A percentile compares a stretch with the other conserved stretches of the same genome.
phyloP scores from a whole-genome alignment of 2,329 filamentous ascomycete genomes.

The Daldinia sp. region DNA sequence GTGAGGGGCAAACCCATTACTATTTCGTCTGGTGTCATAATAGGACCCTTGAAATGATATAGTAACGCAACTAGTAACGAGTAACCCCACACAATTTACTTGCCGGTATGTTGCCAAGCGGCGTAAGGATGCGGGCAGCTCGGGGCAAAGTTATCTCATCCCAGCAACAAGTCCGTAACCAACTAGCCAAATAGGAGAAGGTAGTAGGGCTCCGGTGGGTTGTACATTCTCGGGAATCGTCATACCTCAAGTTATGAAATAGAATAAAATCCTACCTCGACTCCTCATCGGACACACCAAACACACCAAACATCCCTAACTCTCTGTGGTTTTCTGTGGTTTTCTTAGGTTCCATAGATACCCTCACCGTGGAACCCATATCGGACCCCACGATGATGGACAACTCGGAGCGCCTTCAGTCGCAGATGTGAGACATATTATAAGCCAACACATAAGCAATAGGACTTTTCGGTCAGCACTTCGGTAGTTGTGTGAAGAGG shows the following conservation, averaged over 20 bases:
- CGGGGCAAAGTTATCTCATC: constrained; percentile 31
- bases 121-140: constrained; percentile 39
- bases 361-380: constrained; percentile 9
- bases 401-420: constrained; percentile 24
- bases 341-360: constrained; percentile 13
- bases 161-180: constrained; percentile 29
- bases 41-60: constrained; percentile 28
- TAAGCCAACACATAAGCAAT: constrained; percentile 19
- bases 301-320: background rate
- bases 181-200: constrained; percentile 21
- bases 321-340: constrained; percentile 7
- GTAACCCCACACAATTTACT: constrained; percentile 37
- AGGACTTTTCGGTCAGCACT: constrained; percentile 5
- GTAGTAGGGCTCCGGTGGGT: constrained; percentile 24
- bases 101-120: constrained; percentile 42
- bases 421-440: constrained; percentile 12
- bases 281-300: constrained; percentile 6
- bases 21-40: constrained; percentile 26
- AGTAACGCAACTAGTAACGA: constrained; percentile 28
- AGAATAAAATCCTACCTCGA: constrained; percentile 15
- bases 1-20: constrained; percentile 31
- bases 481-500: constrained; percentile 33
- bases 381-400: constrained; percentile 18
- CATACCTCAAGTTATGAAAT: constrained; percentile 12
- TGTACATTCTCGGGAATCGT: constrained; percentile 21